These are phyloP conservation scores for Prinsepia uniflora DNA, from an alignment of 306 rosid species.

Conservation along the genomic window DNA sequence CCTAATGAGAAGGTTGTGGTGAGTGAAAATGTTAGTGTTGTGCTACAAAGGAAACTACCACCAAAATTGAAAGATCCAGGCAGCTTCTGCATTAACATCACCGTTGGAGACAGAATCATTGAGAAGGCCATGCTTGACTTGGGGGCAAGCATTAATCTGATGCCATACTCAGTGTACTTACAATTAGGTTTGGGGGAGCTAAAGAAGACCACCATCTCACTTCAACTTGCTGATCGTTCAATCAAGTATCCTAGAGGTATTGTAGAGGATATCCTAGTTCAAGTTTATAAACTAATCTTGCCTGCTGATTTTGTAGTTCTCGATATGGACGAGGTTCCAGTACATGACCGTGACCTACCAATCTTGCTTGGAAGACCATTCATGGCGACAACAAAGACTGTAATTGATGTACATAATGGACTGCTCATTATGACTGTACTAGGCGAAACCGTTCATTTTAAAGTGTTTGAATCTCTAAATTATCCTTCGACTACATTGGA, in stretches of 20 bases:
- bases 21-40: too few relatives aligned
- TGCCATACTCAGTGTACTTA: too few relatives aligned
- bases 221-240: not conserved
- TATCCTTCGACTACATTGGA: not conserved
- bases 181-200: not conserved
- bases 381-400: not conserved
- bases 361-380: not conserved
- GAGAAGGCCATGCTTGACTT: too few relatives aligned
- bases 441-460: not conserved
- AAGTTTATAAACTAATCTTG: not conserved
- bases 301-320: not conserved
- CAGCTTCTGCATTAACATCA: too few relatives aligned
- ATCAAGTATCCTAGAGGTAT: not conserved
- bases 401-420: not conserved
- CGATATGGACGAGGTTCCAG: not conserved
- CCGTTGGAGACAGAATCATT: too few relatives aligned
- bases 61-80: too few relatives aligned
- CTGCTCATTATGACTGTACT: not conserved
- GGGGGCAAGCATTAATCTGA: too few relatives aligned
- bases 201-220: not conserved
- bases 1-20: too few relatives aligned
- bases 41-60: too few relatives aligned
- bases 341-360: not conserved
- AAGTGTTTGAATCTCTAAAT: not conserved
- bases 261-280: not conserved